phyloP scores from a whole-genome alignment of 1,284 basidiomycete genomes.

The Cerioporus squamosus region DNA sequence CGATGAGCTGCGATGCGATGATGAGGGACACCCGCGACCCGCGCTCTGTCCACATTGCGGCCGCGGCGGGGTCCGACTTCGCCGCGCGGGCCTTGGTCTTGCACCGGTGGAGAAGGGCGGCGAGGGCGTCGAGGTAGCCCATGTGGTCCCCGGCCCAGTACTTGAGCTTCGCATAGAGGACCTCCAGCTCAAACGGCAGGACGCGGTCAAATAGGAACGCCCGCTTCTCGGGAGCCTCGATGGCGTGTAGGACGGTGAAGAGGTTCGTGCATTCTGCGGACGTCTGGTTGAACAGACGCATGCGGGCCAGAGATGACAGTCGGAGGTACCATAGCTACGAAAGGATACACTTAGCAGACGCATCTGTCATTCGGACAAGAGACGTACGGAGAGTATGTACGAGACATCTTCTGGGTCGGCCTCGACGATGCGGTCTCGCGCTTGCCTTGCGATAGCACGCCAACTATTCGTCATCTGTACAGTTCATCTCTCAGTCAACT shows the following conservation, averaged over 20 bases:
- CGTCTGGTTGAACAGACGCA: slow-evolving; percentile 81
- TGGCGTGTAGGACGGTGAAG: slow-evolving; percentile 68
- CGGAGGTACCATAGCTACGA: slow-evolving; percentile 81
- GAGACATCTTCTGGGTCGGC: slow-evolving; percentile 67
- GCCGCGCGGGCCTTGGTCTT: slow-evolving; percentile 57
- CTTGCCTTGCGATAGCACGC: slow-evolving; percentile 79
- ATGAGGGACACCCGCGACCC: slow-evolving; percentile 71
- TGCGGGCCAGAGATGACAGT: slow-evolving; percentile 73
- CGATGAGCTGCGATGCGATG: slow-evolving; percentile 73
- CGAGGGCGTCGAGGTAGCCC: slow-evolving; percentile 79
- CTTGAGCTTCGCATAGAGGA: slow-evolving; percentile 69
- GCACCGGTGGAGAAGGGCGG: slow-evolving; percentile 78
- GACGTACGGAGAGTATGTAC: slow-evolving; percentile 68
- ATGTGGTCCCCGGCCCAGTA: slow-evolving; percentile 79
- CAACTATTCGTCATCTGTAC: slow-evolving; percentile 82
- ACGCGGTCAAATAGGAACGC: slow-evolving; percentile 59
- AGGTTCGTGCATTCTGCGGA: slow-evolving; percentile 79
- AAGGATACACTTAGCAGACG: neutral
- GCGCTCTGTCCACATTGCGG: slow-evolving; percentile 80
- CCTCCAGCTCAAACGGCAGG: slow-evolving; percentile 81
- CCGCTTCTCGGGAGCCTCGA: slow-evolving; percentile 54
- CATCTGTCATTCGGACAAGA: neutral
- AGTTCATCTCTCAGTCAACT: slow-evolving; percentile 5
- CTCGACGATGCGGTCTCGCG: slow-evolving; percentile 72
- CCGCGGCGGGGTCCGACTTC: slow-evolving; percentile 42